Evolutionary conservation across 768 basidiomycete species (phyloP).

Genomic region (Pleurotus sapidus): DNA sequence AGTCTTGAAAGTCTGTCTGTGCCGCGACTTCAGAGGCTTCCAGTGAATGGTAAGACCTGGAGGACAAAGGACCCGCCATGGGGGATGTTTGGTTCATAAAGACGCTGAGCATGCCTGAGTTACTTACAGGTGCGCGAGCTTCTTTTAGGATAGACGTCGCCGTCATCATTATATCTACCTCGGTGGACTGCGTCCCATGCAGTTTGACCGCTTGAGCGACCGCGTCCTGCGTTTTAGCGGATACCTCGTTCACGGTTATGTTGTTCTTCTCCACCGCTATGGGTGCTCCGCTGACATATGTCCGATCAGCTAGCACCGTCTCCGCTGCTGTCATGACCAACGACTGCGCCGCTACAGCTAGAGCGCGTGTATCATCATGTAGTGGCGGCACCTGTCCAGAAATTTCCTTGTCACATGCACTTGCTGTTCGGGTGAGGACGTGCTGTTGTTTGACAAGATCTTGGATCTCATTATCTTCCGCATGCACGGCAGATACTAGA

Average conservation of each 20-base stretch:
- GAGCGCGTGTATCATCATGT: constrained; percentile 30
- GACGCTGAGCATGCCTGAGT: constrained; percentile 18
- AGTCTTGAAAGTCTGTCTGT: constrained; percentile 37
- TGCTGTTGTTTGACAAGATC: constrained; percentile 80
- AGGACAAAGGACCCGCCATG: constrained; percentile 2
- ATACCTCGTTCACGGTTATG: constrained; percentile 50
- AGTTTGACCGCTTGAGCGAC: constrained; percentile 82
- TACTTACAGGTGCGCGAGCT: constrained; percentile 31
- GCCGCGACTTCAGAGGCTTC: constrained; percentile 14
- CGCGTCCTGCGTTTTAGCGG: constrained; percentile 56
- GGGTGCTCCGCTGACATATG: constrained; percentile 35
- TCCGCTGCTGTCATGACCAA: constrained; percentile 83
- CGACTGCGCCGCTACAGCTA: constrained; percentile 77
- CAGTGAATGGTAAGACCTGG: constrained; percentile 13
- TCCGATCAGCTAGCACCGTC: constrained; percentile 50
- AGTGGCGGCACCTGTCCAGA: constrained; percentile 51
- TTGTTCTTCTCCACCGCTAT: constrained; percentile 20
- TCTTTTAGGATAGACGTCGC: constrained; percentile 50
- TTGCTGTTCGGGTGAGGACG: constrained; percentile 65
- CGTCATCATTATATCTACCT: constrained; percentile 78
- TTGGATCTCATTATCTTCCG: constrained; percentile 50
- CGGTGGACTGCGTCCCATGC: constrained; percentile 68
- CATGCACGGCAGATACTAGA: constrained; percentile 47
- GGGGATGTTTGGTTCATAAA: constrained; percentile 16
- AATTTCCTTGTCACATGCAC: constrained; percentile 72